Percentiles rank a stretch among this genome's conserved stretches.
These are phyloP conservation scores for Malassezia equina DNA, from an alignment of 1,284 basidiomycete species.

Conservation along the genomic window DNA sequence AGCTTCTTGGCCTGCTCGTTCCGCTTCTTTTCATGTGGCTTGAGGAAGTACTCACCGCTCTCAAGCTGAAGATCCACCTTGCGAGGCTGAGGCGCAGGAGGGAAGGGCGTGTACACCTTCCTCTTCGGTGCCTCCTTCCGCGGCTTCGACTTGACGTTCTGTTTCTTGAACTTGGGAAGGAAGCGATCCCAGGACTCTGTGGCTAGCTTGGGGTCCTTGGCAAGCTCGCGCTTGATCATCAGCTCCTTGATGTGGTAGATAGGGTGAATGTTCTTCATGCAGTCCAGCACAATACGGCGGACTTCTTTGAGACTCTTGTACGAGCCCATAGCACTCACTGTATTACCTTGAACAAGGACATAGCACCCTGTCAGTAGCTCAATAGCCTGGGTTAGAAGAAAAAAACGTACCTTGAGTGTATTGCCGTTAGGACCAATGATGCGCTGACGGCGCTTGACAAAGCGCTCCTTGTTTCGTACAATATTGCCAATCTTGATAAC, in stretches of 20 bases:
- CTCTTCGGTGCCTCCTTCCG: constrained; percentile 55
- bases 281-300: constrained; percentile 84
- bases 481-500: constrained; percentile 95
- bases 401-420: constrained; percentile 69
- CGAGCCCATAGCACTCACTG: constrained; percentile 92
- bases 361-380: constrained; percentile 94
- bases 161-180: constrained; percentile 88
- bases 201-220: constrained; percentile 92
- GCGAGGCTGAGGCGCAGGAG: constrained; percentile 80
- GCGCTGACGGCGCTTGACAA: constrained; percentile 87
- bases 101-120: constrained; percentile 98
- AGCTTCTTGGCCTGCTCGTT: constrained; percentile 23
- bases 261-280: constrained; percentile 98
- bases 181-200: constrained; percentile 95
- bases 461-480: constrained; percentile 90
- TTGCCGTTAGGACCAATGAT: constrained; percentile 95
- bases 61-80: constrained; percentile 94
- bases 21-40: constrained; percentile 64
- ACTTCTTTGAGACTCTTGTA: constrained; percentile 94
- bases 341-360: constrained; percentile 93
- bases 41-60: constrained; percentile 94
- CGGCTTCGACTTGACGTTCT: constrained; percentile 65
- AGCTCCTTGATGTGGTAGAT: constrained; percentile 99
- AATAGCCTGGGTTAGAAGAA: constrained; percentile 63
- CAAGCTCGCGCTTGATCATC: constrained; percentile 95